Base-by-base conservation (phyloP, 2,329 filamentous ascomycete species). In the Rhynchosporium secalis region DNA sequence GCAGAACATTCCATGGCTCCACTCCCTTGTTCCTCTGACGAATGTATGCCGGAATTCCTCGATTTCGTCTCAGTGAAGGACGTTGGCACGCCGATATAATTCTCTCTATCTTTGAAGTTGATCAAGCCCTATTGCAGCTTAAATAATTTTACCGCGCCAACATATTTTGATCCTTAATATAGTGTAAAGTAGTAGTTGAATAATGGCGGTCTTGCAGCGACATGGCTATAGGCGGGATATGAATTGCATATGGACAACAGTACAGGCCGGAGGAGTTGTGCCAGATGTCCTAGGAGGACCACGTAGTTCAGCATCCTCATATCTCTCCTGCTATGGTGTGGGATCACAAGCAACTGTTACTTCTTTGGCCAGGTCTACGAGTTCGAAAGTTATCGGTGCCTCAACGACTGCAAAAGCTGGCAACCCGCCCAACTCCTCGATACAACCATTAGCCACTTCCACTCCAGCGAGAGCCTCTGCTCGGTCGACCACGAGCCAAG, bases 11-110 rank as follows among this genome's bases (percentile, higher is more conserved):
- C 26, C 5, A 4, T 20, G 26, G 20, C n/a, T n/a, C 26, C 41
- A 43, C 4, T 10, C n/a, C 6, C 20, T 46, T 20, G 9, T 12
- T 26, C 26, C 20, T 15, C 8, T 20, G 43, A 20, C 43, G 43
- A 7, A 12, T 20, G 40, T 43, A 3, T 20, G 43, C n/a, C n/a
- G 4, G n/a, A 7, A 2, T 46, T 46, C n/a, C 4, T 40, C n/a
- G 13, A 15, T 54, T 28, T 41, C 33, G n/a, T 54, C 51, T 41
- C 4, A 40, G 28, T n/a, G n/a, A 41, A 29, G 36, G 36, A 54
- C 51, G 51, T 33, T 28, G 51, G 51, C 20, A 54, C 51, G 51
- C 26, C 36, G 33, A 41, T 28, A 4, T 52, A 20, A 15, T 52
- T 8, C 7, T 20, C 4, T 9, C 36, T 41, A 10, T 28, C 10